Percentiles rank a stretch among this genome's conserved stretches.
Conservation (phyloP, 2,329 filamentous ascomycete species). For the Fusarium sp. region DNA sequence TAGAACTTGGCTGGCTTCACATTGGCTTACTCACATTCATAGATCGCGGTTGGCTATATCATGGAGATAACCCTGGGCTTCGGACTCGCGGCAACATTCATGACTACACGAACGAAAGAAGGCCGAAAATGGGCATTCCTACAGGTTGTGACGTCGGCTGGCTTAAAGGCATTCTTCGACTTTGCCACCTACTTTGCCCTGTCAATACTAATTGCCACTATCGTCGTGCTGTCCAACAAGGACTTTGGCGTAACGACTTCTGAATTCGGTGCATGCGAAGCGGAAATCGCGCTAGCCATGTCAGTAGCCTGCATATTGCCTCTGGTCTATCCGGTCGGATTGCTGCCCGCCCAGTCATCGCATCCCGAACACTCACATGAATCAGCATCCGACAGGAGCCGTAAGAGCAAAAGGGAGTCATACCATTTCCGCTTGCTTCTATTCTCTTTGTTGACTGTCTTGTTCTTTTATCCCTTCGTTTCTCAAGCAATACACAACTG, state of each 20-base stretch:
- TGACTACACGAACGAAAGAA: neutral
- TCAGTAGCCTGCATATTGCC: neutral
- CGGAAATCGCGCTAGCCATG: neutral
- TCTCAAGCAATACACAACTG: neutral
- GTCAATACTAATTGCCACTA: neutral
- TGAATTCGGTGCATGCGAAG: neutral
- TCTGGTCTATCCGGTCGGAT: neutral
- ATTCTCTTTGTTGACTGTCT: accelerated
- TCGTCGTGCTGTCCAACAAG: neutral
- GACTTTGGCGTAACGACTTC: neutral
- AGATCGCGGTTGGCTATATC: neutral
- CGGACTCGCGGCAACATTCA: accelerated
- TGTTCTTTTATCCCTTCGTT: neutral
- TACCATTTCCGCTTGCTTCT: neutral
- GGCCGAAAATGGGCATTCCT: neutral
- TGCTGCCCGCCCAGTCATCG: neutral
- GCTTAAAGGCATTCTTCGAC: neutral
- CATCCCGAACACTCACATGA: neutral
- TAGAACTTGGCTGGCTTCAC: accelerated
- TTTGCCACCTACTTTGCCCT: neutral
- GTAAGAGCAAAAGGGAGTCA: neutral
- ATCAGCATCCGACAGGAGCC: neutral
- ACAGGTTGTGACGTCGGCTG: neutral
- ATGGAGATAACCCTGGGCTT: neutral
- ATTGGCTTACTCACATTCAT: neutral